Evolutionary conservation across 768 basidiomycete genomes (phyloP).

Genomic region (Dendrothele bispora): DNA sequence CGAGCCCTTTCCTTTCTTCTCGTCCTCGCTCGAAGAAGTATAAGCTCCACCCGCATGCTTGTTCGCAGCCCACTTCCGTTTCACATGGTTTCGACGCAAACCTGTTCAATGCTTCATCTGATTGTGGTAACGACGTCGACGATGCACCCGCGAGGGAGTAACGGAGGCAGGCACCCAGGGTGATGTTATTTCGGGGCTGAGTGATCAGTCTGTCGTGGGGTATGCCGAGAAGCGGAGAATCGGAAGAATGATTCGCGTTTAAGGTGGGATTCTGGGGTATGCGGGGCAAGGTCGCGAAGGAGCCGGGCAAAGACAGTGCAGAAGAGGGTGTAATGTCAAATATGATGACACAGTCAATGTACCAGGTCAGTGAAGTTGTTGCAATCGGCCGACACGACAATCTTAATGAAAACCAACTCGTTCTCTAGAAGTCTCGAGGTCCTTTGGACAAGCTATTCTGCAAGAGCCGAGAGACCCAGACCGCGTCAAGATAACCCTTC

Average conservation of each 20-base stretch:
- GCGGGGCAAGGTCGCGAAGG: constrained; percentile 20
- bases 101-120: constrained; percentile 36
- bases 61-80: constrained; percentile 36
- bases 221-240: constrained; percentile 33
- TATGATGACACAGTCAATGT: background rate
- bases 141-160: constrained; percentile 26
- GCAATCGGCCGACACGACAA: too few species aligned
- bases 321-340: background rate
- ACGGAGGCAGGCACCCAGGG: constrained; percentile 21
- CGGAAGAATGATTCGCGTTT: constrained; percentile 35
- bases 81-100: constrained; percentile 36
- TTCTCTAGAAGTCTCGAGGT: too few species aligned
- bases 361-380: too few species aligned
- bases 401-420: too few species aligned
- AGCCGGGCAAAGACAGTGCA: constrained; percentile 4
- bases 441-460: too few species aligned
- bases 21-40: constrained; percentile 7
- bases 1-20: too few species aligned
- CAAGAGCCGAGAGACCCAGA: too few species aligned
- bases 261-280: constrained; percentile 41
- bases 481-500: too few species aligned
- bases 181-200: constrained; percentile 33
- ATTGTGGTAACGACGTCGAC: constrained; percentile 37
- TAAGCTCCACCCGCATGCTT: constrained; percentile 33
- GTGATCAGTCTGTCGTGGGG: constrained; percentile 36